phyloP scores from a whole-genome alignment of 78 protist genomes.

The Emiliania huxleyi region DNA sequence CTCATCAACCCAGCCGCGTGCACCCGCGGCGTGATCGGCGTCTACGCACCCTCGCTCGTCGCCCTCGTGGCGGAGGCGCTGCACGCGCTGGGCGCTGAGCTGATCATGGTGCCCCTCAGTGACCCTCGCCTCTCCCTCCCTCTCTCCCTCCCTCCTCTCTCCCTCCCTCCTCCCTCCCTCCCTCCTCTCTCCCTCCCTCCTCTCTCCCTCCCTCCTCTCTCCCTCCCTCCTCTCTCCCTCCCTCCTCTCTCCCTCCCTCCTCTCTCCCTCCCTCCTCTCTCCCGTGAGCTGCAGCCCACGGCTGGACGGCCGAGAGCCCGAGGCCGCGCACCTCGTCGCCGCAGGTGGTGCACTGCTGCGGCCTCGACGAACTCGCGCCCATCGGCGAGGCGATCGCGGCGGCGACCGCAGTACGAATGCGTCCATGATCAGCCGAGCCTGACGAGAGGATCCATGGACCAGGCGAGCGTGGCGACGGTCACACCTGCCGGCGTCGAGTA shows the following conservation, averaged over 20 bases:
- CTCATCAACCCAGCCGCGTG: not conserved
- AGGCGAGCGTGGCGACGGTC: not conserved
- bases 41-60: not conserved
- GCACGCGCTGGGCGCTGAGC: not conserved
- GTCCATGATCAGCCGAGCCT: no score
- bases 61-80: not conserved
- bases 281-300: no score
- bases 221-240: no score
- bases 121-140: not conserved
- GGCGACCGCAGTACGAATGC: no score
- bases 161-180: not conserved
- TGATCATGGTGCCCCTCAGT: not conserved
- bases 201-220: no score
- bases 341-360: not conserved
- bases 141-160: no score
- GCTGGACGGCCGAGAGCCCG: no score
- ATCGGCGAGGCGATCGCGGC: not conserved
- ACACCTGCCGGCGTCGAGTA: not conserved
- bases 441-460: no score
- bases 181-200: not conserved
- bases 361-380: constrained; percentile 2
- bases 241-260: no score
- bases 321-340: no score
- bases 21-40: not conserved
- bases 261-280: no score